These are phyloP conservation scores for Pichia sp. DNA, from an alignment of 1,139 yeast species.

Conservation along the genomic window DNA sequence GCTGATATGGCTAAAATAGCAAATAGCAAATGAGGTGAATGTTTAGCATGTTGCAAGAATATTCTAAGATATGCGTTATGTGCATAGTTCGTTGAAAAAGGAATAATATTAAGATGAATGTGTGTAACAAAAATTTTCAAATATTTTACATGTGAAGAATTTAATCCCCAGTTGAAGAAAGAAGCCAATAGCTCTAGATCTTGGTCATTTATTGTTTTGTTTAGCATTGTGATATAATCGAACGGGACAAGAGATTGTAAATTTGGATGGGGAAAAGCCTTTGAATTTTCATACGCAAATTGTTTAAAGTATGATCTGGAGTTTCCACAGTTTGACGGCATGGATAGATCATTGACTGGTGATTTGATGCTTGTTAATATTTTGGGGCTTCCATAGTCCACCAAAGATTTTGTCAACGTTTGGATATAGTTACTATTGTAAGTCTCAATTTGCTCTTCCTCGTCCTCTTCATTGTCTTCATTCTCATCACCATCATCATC, in stretches of 20 bases:
- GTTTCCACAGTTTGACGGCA: not conserved
- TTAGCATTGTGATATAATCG: slow-evolving; percentile 27
- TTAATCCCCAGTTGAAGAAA: slow-evolving; percentile 30
- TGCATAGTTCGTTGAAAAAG: slow-evolving; percentile 35
- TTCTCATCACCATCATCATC: slow-evolving; percentile 1
- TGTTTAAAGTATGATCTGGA: not conserved
- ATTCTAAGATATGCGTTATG: slow-evolving; percentile 42
- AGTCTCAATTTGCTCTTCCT: slow-evolving; percentile 11
- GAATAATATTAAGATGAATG: slow-evolving; percentile 37
- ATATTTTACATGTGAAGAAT: slow-evolving; percentile 34
- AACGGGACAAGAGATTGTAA: slow-evolving; percentile 14
- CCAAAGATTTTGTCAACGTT: slow-evolving; percentile 21
- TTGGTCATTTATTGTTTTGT: slow-evolving; percentile 27
- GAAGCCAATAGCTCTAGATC: slow-evolving; percentile 26
- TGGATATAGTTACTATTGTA: slow-evolving; percentile 25
- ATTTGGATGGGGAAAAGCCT: slow-evolving; percentile 16
- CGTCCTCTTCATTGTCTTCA: slow-evolving; percentile 4
- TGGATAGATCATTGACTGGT: not conserved
- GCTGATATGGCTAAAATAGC: slow-evolving; percentile 62
- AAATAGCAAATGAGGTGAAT: slow-evolving; percentile 51
- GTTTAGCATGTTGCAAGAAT: slow-evolving; percentile 46
- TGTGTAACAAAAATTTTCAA: slow-evolving; percentile 37
- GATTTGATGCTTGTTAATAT: not conserved
- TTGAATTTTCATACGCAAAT: not conserved
- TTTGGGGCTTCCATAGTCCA: slow-evolving; percentile 9